Conservation (phyloP, 176 grass and related monocot genomes). For the Aegilops longissima region DNA sequence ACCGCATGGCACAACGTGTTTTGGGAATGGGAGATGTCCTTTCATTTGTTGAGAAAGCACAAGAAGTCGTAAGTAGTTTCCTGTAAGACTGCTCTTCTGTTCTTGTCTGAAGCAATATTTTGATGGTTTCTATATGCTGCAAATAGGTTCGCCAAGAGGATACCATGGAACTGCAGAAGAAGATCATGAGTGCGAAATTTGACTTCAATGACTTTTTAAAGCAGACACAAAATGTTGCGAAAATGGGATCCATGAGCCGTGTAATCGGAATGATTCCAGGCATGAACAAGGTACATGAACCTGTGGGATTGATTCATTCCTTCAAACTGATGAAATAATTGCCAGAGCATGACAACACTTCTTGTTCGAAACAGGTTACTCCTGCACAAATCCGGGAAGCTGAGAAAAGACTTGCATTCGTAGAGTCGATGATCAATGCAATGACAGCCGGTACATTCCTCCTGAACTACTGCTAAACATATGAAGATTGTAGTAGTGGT, state of each 20-base stretch:
- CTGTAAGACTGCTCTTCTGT: not conserved
- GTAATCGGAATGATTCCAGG: slow-evolving; percentile 62
- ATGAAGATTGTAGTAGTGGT: not conserved
- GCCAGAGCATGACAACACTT: not conserved
- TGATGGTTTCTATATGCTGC: slow-evolving; percentile 7
- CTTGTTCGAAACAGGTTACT: slow-evolving; percentile 54
- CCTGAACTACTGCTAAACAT: not conserved
- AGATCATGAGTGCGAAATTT: slow-evolving; percentile 96
- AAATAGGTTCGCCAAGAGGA: slow-evolving; percentile 90
- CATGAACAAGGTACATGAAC: slow-evolving; percentile 57
- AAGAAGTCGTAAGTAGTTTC: slow-evolving; percentile 80
- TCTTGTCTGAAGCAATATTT: slow-evolving; percentile 3
- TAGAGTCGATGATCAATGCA: slow-evolving; percentile 94
- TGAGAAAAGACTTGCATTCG: slow-evolving; percentile 79
- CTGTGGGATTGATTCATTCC: not conserved
- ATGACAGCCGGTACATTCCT: slow-evolving; percentile 70
- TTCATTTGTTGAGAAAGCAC: slow-evolving; percentile 97
- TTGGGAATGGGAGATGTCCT: slow-evolving; percentile 98
- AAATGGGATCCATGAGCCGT: slow-evolving; percentile 80
- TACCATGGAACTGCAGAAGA: slow-evolving; percentile 84
- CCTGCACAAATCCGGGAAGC: slow-evolving; percentile 96
- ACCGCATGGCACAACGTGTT: slow-evolving; percentile 89
- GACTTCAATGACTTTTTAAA: slow-evolving; percentile 96
- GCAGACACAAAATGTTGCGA: slow-evolving; percentile 86
- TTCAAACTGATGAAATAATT: not conserved